Conservation (phyloP, 192 early-diverging fungal species). For the Entomortierella beljakovae region DNA sequence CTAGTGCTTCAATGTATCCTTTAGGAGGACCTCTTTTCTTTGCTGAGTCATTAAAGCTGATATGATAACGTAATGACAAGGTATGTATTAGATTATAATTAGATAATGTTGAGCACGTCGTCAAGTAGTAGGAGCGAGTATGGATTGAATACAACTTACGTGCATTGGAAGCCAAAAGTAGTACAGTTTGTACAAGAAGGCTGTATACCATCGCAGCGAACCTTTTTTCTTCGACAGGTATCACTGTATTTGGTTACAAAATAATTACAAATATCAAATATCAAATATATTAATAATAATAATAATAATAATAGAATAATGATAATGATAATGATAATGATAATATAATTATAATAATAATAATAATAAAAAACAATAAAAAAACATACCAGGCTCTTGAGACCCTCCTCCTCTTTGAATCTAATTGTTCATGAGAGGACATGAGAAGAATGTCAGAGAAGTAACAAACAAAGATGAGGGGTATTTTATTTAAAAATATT, state of each 20-base stretch:
- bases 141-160: conserved; percentile 33
- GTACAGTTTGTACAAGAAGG: conserved; percentile 58
- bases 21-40: conserved; percentile 83
- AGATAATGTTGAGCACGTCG: too few relatives aligned
- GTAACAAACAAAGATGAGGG: background rate
- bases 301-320: conserved; percentile 66
- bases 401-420: conserved; percentile 49
- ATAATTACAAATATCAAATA: background rate
- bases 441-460: background rate
- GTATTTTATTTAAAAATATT: background rate
- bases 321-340: background rate
- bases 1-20: conserved; percentile 88
- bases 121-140: too few relatives aligned
- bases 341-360: too few relatives aligned
- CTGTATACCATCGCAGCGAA: conserved; percentile 58
- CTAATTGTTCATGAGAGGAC: conserved; percentile 46
- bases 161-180: conserved; percentile 59
- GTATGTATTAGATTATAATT: too few relatives aligned
- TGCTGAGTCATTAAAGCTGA: conserved; percentile 29
- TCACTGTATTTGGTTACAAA: conserved; percentile 33
- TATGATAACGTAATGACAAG: background rate
- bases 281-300: background rate
- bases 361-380: background rate
- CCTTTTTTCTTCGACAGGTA: conserved; percentile 60
- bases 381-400: conserved; percentile 38